A percentile compares a stretch with the other conserved stretches of the same genome.
phyloP scores from a whole-genome alignment of 2,329 filamentous ascomycete genomes.

The Monilinia laxa region DNA sequence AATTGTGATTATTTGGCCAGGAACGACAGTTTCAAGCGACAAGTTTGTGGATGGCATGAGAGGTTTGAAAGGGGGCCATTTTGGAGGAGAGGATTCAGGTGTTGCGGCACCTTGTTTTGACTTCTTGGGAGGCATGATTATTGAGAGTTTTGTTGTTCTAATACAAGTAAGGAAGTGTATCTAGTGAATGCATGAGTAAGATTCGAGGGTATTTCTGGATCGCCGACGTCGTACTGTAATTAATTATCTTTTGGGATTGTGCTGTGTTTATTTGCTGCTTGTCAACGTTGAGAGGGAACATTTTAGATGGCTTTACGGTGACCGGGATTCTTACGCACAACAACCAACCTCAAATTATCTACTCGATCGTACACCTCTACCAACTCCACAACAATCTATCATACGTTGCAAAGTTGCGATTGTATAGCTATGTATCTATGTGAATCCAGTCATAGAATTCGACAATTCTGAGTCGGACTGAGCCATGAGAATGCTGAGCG shows the following conservation, averaged over 20 bases:
- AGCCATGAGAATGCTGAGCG: not conserved
- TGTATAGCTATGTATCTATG: not conserved
- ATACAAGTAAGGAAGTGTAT: not conserved
- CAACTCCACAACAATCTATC: not conserved
- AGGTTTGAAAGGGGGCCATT: slow-evolving; percentile 63
- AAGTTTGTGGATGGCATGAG: slow-evolving; percentile 55
- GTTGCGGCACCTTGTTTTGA: slow-evolving; percentile 25
- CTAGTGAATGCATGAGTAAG: not conserved
- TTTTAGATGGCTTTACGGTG: slow-evolving; percentile 11
- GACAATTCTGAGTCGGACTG: not conserved
- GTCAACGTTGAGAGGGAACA: not conserved
- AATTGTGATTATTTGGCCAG: slow-evolving; percentile 62
- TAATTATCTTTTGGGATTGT: not conserved
- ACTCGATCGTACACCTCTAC: not conserved
- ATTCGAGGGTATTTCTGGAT: not conserved
- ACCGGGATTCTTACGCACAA: not conserved
- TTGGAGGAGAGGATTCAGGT: slow-evolving; percentile 41
- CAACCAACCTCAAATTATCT: not conserved
- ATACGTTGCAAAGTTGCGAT: not conserved
- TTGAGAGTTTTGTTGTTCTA: not conserved
- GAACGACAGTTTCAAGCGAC: slow-evolving; percentile 52
- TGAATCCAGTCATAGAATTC: not conserved
- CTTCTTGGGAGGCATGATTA: slow-evolving; percentile 29
- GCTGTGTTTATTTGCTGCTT: not conserved
- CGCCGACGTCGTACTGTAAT: not conserved